Evolutionary conservation across 2,329 filamentous ascomycete species (phyloP), one percentile per base, ranked within the genome.

Genomic region (Pseudogymnoascus sp.): DNA sequence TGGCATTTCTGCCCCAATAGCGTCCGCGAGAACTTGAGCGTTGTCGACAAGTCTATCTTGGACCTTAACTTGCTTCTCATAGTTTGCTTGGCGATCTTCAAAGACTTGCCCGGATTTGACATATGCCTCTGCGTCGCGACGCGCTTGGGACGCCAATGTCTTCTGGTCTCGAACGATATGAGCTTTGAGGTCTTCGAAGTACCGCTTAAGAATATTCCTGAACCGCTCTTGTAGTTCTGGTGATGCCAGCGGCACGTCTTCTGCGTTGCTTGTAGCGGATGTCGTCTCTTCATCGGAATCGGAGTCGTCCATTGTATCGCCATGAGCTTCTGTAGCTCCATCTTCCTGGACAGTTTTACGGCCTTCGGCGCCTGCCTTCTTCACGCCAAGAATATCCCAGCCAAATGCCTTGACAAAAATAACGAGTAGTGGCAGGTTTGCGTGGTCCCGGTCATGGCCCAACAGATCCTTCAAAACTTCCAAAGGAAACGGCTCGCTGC

Each of bases 91-190:
- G 60, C 94, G 89, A 71, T 99, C 94, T 73, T 99, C 94, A 67
- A 99, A 97, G 4, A 99, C 93, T 72, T 99, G 94, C 2, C 94
- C 94, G 38, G 94, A 97, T 72, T 97, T 97, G 69, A 99, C 93
- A 70, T 99, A 99, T 5, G 93, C 94, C 75, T 99, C 94, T 0
- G 94, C 93, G 75, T 99, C 99, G 68, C 93, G 92, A 66, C 92
- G 90, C 61, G 90, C 91, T 76, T 99, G 94, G 26, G 84, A 86
- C 61, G 87, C 84, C 41, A 99, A 87, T 41, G 89, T 88, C 74
- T 96, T 94, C 73, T 99, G 94, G 69, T 97, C 92, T n/a, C 90
- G 88, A 31, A 92, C 74, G 31, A 99, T 81, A 71, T 97, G 94
- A 14, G 83, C 80, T 71, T 96, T 96, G 67, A 97, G 90, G 72